phyloP scores from a whole-genome alignment of 1,284 basidiomycete genomes.

The Ceratobasidium sp. region DNA sequence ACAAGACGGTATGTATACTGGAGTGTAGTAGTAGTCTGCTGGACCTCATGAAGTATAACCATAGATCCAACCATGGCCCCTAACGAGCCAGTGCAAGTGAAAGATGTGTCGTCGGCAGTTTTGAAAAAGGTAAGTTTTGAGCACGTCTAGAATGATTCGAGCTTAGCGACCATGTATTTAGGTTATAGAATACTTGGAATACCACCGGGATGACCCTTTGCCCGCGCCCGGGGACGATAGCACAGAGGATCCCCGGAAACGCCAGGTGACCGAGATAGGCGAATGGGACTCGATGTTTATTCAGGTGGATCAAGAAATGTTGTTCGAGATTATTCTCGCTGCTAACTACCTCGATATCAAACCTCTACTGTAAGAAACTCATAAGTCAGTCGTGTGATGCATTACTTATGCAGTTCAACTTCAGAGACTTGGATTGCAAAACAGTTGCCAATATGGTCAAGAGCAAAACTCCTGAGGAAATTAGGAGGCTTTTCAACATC shows the following conservation, averaged over 20 bases:
- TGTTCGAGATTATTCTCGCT: slow-evolving; percentile 73
- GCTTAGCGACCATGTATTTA: slow-evolving; percentile 48
- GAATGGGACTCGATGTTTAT: slow-evolving; percentile 73
- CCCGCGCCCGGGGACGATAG: slow-evolving; percentile 60
- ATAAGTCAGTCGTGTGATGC: neutral
- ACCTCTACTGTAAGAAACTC: slow-evolving; percentile 63
- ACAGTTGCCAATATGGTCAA: slow-evolving; percentile 74
- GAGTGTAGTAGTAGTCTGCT: neutral
- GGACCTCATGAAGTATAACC: no score
- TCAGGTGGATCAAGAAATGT: slow-evolving; percentile 63
- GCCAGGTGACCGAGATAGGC: slow-evolving; percentile 66
- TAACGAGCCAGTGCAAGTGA: slow-evolving; percentile 1
- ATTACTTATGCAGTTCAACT: neutral
- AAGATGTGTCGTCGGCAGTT: slow-evolving; percentile 17
- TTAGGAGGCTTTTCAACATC: slow-evolving; percentile 66
- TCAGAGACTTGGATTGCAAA: slow-evolving; percentile 71
- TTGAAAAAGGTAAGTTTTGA: slow-evolving; percentile 16
- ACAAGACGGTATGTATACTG: neutral
- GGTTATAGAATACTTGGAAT: slow-evolving; percentile 74
- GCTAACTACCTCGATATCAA: slow-evolving; percentile 77
- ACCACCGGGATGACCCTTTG: slow-evolving; percentile 70
- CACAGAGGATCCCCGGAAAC: slow-evolving; percentile 65
- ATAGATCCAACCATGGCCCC: neutral
- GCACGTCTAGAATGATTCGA: neutral
- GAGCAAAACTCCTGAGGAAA: slow-evolving; percentile 64